Conservation (phyloP, 495 filamentous ascomycete species). For the Cryomyces antarcticus region DNA sequence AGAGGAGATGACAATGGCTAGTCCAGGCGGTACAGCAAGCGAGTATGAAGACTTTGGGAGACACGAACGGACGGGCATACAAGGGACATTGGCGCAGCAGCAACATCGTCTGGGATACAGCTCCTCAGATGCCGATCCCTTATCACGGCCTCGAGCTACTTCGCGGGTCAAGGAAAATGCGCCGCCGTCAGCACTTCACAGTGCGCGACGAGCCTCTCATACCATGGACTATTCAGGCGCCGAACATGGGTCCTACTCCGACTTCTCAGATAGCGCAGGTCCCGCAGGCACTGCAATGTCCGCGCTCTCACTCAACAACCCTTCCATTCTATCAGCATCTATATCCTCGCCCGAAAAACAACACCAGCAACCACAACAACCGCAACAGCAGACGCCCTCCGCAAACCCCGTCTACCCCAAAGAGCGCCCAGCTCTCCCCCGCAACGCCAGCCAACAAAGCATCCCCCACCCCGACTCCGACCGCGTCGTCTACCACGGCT, state of each 20-base stretch:
- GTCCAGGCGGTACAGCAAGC: conserved; percentile 22
- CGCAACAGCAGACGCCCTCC: background rate
- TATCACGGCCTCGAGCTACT: background rate
- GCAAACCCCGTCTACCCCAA: background rate
- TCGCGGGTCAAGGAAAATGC: background rate
- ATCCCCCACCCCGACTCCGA: conserved; percentile 31
- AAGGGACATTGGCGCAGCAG: conserved; percentile 13
- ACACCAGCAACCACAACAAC: background rate
- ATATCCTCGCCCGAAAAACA: background rate
- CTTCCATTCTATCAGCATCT: background rate
- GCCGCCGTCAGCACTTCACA: conserved; percentile 1
- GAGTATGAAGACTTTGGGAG: conserved; percentile 18
- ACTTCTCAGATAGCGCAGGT: conserved; percentile 52
- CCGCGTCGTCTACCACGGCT: conserved; percentile 78
- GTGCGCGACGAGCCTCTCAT: conserved; percentile 21
- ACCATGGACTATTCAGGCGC: conserved; percentile 69
- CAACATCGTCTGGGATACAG: conserved; percentile 27
- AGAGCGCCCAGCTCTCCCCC: conserved; percentile 15
- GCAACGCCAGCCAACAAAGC: conserved; percentile 37
- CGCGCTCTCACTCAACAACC: conserved; percentile 18
- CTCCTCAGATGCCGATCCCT: conserved; percentile 35
- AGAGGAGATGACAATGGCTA: conserved; percentile 52
- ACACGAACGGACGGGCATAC: conserved; percentile 13
- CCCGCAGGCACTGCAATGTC: conserved; percentile 23
- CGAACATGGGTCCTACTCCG: conserved; percentile 73